These are phyloP conservation scores for Nyctanthes arbortristis DNA, from an alignment of 257 asterid genomes.

Conservation along the genomic window DNA sequence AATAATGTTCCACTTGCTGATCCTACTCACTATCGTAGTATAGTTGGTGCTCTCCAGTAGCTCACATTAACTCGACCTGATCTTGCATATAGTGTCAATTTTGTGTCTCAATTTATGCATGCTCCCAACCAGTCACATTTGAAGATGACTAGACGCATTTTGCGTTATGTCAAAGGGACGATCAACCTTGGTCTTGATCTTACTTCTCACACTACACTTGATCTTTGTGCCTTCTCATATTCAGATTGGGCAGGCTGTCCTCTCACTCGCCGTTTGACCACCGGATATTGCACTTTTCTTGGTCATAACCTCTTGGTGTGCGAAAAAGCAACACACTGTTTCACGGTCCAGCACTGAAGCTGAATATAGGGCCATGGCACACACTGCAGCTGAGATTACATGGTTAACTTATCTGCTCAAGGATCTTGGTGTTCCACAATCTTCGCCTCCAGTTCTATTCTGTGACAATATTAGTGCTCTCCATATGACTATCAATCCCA, in stretches of 20 bases:
- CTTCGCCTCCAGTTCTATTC: background rate
- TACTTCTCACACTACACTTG: too few relatives aligned
- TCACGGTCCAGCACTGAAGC: conserved; percentile 20
- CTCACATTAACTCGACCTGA: too few relatives aligned
- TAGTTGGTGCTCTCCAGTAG: too few relatives aligned
- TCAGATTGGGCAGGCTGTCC: background rate
- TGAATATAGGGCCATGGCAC: conserved; percentile 8
- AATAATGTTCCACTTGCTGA: too few relatives aligned
- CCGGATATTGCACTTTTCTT: background rate
- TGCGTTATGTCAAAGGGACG: too few relatives aligned
- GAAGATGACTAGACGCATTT: too few relatives aligned
- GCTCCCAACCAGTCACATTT: too few relatives aligned
- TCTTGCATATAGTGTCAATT: too few relatives aligned
- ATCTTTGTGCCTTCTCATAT: too few relatives aligned
- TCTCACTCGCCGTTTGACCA: background rate
- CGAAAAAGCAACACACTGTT: conserved; percentile 4
- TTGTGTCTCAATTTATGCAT: too few relatives aligned
- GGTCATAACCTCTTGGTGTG: conserved; percentile 13
- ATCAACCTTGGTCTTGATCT: too few relatives aligned
- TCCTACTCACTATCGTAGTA: too few relatives aligned
- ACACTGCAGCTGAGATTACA: background rate
- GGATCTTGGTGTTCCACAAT: background rate
- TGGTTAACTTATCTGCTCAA: background rate
- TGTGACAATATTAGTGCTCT: background rate
- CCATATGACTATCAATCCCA: background rate